Evolutionary conservation across 768 basidiomycete genomes (phyloP).

Genomic region (Piloderma croceum): DNA sequence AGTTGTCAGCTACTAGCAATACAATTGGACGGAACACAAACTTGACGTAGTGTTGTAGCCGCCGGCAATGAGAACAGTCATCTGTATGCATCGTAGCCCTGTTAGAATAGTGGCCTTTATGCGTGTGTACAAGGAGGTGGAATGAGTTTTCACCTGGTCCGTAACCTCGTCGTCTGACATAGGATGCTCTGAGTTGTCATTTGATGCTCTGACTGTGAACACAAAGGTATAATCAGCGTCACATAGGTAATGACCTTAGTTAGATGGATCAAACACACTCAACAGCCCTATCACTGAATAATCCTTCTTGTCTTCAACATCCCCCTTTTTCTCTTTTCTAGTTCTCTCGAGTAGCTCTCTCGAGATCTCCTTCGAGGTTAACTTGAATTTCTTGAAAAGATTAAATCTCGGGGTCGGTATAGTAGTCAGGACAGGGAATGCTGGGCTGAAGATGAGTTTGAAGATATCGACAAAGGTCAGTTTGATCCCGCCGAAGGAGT

Average conservation of each 20-base stretch:
- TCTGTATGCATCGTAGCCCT: too few species aligned
- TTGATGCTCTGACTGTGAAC: too few species aligned
- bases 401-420: slow-evolving; percentile 33
- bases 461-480: slow-evolving; percentile 23
- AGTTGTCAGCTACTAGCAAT: too few species aligned
- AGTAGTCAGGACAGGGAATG: slow-evolving; percentile 30
- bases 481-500: slow-evolving; percentile 26
- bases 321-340: too few species aligned
- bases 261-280: slow-evolving; percentile 19
- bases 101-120: background rate
- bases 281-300: slow-evolving; percentile 23
- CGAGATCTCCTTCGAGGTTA: slow-evolving; percentile 35
- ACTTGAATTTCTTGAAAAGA: slow-evolving; percentile 26
- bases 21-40: slow-evolving; percentile 8
- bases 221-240: too few species aligned
- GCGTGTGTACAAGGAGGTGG: background rate
- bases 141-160: slow-evolving; percentile 19
- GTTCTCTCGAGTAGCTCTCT: slow-evolving; percentile 33
- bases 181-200: too few species aligned
- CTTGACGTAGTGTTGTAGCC: slow-evolving; percentile 39
- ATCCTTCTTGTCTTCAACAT: too few species aligned
- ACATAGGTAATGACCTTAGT: too few species aligned
- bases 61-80: slow-evolving; percentile 33
- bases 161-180: slow-evolving; percentile 25
- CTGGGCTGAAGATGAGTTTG: slow-evolving; percentile 31